Conservation (phyloP, 768 basidiomycete genomes). For the Scleroderma bovista region DNA sequence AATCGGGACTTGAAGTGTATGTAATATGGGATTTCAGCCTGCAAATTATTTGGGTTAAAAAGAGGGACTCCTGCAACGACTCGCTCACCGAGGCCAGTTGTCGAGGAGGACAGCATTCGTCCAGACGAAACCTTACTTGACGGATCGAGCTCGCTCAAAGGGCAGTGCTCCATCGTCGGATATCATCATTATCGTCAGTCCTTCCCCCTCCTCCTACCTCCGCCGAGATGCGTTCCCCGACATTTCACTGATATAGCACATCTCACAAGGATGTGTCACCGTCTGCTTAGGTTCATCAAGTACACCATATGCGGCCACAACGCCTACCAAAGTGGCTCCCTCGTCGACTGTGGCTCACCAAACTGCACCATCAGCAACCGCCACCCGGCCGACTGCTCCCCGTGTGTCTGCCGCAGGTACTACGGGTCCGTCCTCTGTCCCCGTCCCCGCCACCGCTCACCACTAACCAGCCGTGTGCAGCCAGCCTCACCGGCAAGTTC, state of each 20-base stretch:
- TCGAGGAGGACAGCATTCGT: not conserved
- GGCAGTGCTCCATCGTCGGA: slow-evolving; percentile 10
- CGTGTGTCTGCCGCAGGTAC: slow-evolving; percentile 51
- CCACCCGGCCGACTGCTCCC: slow-evolving; percentile 46
- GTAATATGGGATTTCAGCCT: slow-evolving; percentile 12
- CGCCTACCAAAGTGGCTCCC: slow-evolving; percentile 36
- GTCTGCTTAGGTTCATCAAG: slow-evolving; percentile 48
- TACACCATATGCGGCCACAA: slow-evolving; percentile 52
- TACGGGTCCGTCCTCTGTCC: slow-evolving; percentile 37
- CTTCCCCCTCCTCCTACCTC: slow-evolving; percentile 44
- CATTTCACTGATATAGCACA: slow-evolving; percentile 7
- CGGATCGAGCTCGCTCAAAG: slow-evolving; percentile 3
- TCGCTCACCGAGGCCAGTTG: not conserved
- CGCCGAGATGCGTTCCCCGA: slow-evolving; percentile 38
- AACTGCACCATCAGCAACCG: slow-evolving; percentile 42
- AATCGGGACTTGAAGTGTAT: slow-evolving; percentile 11
- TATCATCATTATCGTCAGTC: slow-evolving; percentile 6
- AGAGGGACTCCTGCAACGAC: not conserved
- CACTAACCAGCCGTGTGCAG: slow-evolving; percentile 19
- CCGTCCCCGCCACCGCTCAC: not conserved
- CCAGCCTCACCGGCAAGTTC: slow-evolving; percentile 50
- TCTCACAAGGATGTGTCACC: slow-evolving; percentile 54
- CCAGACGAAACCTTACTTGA: not conserved
- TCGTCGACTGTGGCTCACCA: slow-evolving; percentile 47
- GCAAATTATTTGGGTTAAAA: slow-evolving; percentile 6